Conservation (phyloP, 2,329 filamentous ascomycete genomes). For the Fusarium tuaranense region DNA sequence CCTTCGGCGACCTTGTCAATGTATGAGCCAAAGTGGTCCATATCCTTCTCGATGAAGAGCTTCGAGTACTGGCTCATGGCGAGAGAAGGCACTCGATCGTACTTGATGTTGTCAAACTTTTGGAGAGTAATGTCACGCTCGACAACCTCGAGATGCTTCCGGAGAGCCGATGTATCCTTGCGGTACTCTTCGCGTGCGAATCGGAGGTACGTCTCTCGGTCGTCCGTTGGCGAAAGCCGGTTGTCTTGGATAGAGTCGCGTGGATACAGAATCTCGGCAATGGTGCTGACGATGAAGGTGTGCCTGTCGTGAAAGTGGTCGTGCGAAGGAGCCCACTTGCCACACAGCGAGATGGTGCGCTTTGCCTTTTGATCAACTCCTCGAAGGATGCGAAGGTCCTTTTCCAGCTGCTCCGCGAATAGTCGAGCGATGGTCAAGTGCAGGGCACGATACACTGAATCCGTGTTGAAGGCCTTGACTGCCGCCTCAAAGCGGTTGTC, state of each 20-base stretch:
- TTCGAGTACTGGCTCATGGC: slow-evolving; percentile 66
- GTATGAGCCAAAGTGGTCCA: slow-evolving; percentile 61
- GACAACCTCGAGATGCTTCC: slow-evolving; percentile 64
- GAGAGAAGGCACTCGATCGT: slow-evolving; percentile 66
- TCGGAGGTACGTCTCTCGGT: slow-evolving; percentile 64
- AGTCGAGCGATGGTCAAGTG: slow-evolving; percentile 66
- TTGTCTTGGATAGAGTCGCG: slow-evolving; percentile 43
- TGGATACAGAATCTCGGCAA: slow-evolving; percentile 66
- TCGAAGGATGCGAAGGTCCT: slow-evolving; percentile 58
- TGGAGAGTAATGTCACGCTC: slow-evolving; percentile 63
- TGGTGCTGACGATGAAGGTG: slow-evolving; percentile 67
- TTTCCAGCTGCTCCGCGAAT: slow-evolving; percentile 66
- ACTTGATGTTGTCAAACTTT: slow-evolving; percentile 63
- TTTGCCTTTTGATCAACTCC: slow-evolving; percentile 54
- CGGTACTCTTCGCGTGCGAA: slow-evolving; percentile 66
- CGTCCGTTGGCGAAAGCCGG: slow-evolving; percentile 48
- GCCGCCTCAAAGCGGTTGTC: slow-evolving; percentile 55
- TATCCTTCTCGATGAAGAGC: slow-evolving; percentile 64
- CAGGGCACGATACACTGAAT: slow-evolving; percentile 62
- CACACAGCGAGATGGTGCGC: slow-evolving; percentile 64
- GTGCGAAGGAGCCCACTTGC: slow-evolving; percentile 70
- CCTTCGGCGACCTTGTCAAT: slow-evolving; percentile 61
- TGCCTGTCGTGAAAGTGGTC: slow-evolving; percentile 68
- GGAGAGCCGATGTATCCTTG: slow-evolving; percentile 62
- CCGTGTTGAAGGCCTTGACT: slow-evolving; percentile 54